These are phyloP conservation scores for Solanum chiquidenum DNA, from an alignment of 257 asterid species.

Conservation along the genomic window DNA sequence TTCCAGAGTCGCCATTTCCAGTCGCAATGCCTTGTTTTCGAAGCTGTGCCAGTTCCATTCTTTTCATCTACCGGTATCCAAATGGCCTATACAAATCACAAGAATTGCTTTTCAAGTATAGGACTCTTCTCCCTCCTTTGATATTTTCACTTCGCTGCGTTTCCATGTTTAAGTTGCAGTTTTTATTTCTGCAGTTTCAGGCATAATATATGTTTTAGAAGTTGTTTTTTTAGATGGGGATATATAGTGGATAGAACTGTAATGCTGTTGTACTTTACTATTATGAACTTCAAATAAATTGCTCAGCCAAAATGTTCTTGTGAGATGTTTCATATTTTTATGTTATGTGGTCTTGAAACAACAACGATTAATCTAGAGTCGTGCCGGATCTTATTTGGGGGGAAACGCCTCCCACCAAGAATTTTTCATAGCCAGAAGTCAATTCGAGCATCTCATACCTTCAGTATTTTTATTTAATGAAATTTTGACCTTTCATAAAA, in stretches of 20 bases:
- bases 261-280: background rate
- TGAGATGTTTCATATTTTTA: background rate
- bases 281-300: background rate
- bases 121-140: conserved; percentile 5
- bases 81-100: conserved; percentile 24
- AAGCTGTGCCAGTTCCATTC: conserved; percentile 20
- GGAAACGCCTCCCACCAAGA: background rate
- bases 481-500: background rate
- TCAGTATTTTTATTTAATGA: background rate
- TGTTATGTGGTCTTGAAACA: background rate
- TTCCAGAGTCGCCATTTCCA: background rate
- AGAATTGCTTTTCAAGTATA: background rate
- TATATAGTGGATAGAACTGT: background rate
- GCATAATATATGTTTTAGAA: background rate
- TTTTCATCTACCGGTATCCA: conserved; percentile 13
- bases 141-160: background rate
- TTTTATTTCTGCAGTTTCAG: background rate
- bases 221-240: background rate
- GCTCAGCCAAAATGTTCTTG: background rate
- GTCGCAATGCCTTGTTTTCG: background rate
- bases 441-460: background rate
- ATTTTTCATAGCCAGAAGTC: background rate
- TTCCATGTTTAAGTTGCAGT: background rate
- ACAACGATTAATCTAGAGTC: background rate
- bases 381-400: background rate